Evolutionary conservation across 345 rosid species (phyloP).

Genomic region (Chamaenerion angustifolium): DNA sequence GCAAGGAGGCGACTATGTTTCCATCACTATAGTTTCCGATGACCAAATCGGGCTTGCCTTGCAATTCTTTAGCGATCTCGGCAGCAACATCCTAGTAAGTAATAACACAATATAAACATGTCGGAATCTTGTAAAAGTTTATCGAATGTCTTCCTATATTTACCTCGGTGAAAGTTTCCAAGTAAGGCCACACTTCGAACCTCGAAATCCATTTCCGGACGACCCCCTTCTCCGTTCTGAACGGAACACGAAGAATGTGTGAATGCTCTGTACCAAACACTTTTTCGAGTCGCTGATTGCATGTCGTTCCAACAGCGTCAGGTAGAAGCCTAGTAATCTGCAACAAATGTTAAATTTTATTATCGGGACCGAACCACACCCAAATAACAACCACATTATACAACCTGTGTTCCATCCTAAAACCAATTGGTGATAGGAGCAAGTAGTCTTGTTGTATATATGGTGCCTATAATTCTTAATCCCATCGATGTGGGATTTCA

Average conservation of each 20-base stretch:
- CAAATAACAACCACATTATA: too few species aligned
- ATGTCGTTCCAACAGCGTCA: slow-evolving; percentile 87
- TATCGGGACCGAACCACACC: too few species aligned
- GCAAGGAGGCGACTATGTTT: slow-evolving; percentile 36
- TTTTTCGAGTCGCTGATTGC: slow-evolving; percentile 83
- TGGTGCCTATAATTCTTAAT: too few species aligned
- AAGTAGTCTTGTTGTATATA: too few species aligned
- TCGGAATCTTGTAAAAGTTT: not conserved
- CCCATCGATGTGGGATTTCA: too few species aligned
- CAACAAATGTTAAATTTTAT: too few species aligned
- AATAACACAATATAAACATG: not conserved
- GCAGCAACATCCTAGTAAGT: slow-evolving; percentile 41
- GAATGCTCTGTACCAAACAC: slow-evolving; percentile 65
- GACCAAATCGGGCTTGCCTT: slow-evolving; percentile 40
- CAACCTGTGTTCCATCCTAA: too few species aligned
- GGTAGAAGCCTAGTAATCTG: slow-evolving; percentile 84
- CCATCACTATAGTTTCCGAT: slow-evolving; percentile 48
- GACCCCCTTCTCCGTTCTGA: slow-evolving; percentile 68
- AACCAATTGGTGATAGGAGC: too few species aligned
- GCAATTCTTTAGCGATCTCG: slow-evolving; percentile 32
- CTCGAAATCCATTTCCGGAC: slow-evolving; percentile 89
- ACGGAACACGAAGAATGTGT: slow-evolving; percentile 86
- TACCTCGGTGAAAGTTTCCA: slow-evolving; percentile 89
- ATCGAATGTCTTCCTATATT: not conserved
- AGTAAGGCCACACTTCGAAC: slow-evolving; percentile 96